Conservation (phyloP, 2,329 filamentous ascomycete genomes). For the Hymenoscyphus repandus region DNA sequence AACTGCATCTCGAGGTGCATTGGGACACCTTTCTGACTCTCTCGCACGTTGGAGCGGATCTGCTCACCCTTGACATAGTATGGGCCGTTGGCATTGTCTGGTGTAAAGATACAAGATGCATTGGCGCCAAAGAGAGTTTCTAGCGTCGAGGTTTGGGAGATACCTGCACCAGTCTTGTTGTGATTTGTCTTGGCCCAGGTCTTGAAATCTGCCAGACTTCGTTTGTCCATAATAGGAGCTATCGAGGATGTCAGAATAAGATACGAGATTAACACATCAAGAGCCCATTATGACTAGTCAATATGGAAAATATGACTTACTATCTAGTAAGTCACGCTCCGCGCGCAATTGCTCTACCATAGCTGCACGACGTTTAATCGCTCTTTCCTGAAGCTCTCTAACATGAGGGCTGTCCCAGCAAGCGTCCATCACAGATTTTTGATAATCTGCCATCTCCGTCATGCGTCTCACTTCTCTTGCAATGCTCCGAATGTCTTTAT, state of each 20-base stretch:
- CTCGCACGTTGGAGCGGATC: constrained; percentile 42
- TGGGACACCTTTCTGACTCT: constrained; percentile 42
- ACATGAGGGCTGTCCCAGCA: constrained; percentile 8
- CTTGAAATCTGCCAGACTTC: constrained; percentile 5
- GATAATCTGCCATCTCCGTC: constrained; percentile 7
- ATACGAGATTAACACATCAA: neutral
- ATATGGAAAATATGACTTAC: neutral
- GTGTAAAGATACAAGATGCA: constrained; percentile 42
- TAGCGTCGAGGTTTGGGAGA: neutral
- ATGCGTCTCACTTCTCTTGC: constrained; percentile 6
- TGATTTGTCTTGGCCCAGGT: constrained; percentile 6
- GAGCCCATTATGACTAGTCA: neutral
- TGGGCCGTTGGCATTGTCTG: constrained; percentile 49
- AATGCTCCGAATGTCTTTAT: constrained; percentile 1
- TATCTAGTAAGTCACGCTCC: constrained; percentile 6
- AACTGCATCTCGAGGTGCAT: constrained; percentile 47
- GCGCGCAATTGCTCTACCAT: constrained; percentile 1
- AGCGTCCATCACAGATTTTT: constrained; percentile 4
- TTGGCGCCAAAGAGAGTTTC: constrained; percentile 6
- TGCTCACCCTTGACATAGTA: constrained; percentile 49
- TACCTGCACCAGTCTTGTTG: constrained; percentile 4
- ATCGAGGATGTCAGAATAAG: neutral
- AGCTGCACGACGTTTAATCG: constrained; percentile 5
- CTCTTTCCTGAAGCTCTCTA: constrained; percentile 3
- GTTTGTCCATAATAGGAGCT: constrained; percentile 7